Conservation (phyloP, 495 filamentous ascomycete genomes). For the Mytilinidion resinicola region DNA sequence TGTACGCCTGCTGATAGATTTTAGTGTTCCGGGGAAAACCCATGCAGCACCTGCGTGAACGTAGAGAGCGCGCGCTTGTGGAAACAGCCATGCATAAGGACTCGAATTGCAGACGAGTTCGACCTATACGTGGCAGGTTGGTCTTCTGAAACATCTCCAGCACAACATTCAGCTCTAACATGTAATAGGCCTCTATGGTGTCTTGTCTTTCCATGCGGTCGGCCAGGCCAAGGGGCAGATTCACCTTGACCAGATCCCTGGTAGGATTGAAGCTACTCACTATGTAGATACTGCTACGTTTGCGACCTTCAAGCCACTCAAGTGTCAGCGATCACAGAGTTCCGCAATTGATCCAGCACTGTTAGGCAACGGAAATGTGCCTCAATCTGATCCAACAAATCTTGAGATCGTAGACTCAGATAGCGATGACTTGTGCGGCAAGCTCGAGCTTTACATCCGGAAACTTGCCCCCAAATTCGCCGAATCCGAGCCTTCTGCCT, state of each 20-base stretch:
- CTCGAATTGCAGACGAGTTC: conserved; percentile 65
- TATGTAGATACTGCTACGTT: conserved; percentile 52
- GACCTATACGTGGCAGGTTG: conserved; percentile 42
- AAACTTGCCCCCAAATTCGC: conserved; percentile 55
- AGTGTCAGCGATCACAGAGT: conserved; percentile 32
- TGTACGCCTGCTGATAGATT: background rate
- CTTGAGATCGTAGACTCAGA: conserved; percentile 42
- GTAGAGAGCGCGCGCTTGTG: conserved; percentile 73
- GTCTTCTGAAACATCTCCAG: conserved; percentile 44
- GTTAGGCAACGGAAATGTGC: conserved; percentile 4
- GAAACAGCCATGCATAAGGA: conserved; percentile 73
- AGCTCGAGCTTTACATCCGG: conserved; percentile 66
- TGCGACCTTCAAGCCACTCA: conserved; percentile 47
- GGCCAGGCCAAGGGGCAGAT: conserved; percentile 52
- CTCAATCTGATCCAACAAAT: conserved; percentile 5
- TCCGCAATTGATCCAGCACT: conserved; percentile 27
- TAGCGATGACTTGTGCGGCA: conserved; percentile 58
- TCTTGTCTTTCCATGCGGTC: conserved; percentile 60
- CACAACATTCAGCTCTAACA: background rate
- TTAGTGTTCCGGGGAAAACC: conserved; percentile 66
- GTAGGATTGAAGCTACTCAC: conserved; percentile 63
- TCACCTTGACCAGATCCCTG: conserved; percentile 51
- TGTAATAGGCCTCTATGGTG: conserved; percentile 52
- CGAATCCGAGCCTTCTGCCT: conserved; percentile 57
- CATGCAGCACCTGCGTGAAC: conserved; percentile 72